These are phyloP conservation scores for Plasmodium gallinaceum DNA, from an alignment of 169 alveolate genomes.

Conservation along the genomic window DNA sequence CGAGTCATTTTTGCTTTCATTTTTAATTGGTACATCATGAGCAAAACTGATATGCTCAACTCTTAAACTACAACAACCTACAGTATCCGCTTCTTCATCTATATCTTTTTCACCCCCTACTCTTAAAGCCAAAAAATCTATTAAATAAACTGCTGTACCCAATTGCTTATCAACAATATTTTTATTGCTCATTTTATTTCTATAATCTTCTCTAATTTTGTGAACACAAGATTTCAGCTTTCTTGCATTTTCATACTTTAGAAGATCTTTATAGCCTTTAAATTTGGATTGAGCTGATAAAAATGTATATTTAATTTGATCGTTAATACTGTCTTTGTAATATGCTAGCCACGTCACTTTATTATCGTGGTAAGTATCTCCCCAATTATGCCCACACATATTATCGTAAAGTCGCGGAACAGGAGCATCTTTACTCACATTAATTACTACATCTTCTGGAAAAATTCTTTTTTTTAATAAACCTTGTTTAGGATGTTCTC, in stretches of 20 bases:
- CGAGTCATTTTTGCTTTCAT: slow-evolving; percentile 22
- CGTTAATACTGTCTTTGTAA: slow-evolving; percentile 94
- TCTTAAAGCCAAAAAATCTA: slow-evolving; percentile 98
- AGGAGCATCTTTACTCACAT: slow-evolving; percentile 96
- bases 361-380: slow-evolving; percentile 95
- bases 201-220: slow-evolving; percentile 93
- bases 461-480: slow-evolving; percentile 90
- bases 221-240: slow-evolving; percentile 92
- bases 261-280: slow-evolving; percentile 96
- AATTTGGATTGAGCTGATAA: slow-evolving; percentile 96
- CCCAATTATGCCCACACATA: slow-evolving; percentile 98
- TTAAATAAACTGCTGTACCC: slow-evolving; percentile 98
- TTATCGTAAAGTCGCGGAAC: slow-evolving; percentile 94
- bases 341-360: slow-evolving; percentile 97
- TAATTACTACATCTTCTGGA: slow-evolving; percentile 96
- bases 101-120: slow-evolving; percentile 99
- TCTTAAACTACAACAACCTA: slow-evolving; percentile 99
- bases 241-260: slow-evolving; percentile 98
- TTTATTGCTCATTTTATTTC: slow-evolving; percentile 87
- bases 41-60: slow-evolving; percentile 95
- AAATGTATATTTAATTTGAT: slow-evolving; percentile 94
- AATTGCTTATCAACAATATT: slow-evolving; percentile 92
- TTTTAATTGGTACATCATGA: slow-evolving; percentile 55
- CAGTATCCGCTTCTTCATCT: slow-evolving; percentile 99
- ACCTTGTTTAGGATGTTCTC: slow-evolving; percentile 99